Conservation (phyloP, 1,284 basidiomycete species). For the Sporisorium iseilematis-ciliati region DNA sequence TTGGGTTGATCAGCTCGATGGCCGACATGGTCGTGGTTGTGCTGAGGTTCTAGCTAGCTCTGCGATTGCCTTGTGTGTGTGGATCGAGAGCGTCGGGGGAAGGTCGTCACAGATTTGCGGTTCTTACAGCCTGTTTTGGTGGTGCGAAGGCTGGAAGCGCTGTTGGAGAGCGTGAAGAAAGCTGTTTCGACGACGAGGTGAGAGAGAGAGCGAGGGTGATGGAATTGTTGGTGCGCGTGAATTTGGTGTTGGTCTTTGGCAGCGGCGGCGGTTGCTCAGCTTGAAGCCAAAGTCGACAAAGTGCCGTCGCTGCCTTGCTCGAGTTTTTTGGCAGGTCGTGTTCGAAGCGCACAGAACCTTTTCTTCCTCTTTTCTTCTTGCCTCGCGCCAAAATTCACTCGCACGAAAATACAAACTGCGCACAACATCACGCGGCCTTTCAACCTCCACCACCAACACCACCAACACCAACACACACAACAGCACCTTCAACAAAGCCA, state of each 20-base stretch:
- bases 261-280: neutral
- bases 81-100: neutral
- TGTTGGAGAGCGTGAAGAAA: conserved; percentile 2
- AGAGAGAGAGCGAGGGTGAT: conserved; percentile 10
- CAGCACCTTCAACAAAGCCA: conserved; percentile 5
- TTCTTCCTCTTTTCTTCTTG: conserved; percentile 35
- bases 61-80: neutral
- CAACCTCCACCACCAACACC: conserved; percentile 24
- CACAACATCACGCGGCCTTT: conserved; percentile 12
- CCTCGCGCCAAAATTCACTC: neutral
- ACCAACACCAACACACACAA: neutral
- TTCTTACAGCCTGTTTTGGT: neutral
- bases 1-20: conserved; percentile 68
- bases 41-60: neutral
- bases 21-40: conserved; percentile 59
- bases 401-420: conserved; percentile 28
- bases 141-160: neutral
- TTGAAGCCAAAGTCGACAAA: neutral
- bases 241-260: conserved; percentile 25
- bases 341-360: conserved; percentile 52
- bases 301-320: conserved; percentile 7
- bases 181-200: neutral
- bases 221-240: too few species aligned
- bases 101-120: neutral
- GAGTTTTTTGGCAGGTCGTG: conserved; percentile 16